A percentile compares a stretch with the other conserved stretches of the same genome.
phyloP scores from a whole-genome alignment of 2,329 filamentous ascomycete species.

The Sordariomycetes sp. region DNA sequence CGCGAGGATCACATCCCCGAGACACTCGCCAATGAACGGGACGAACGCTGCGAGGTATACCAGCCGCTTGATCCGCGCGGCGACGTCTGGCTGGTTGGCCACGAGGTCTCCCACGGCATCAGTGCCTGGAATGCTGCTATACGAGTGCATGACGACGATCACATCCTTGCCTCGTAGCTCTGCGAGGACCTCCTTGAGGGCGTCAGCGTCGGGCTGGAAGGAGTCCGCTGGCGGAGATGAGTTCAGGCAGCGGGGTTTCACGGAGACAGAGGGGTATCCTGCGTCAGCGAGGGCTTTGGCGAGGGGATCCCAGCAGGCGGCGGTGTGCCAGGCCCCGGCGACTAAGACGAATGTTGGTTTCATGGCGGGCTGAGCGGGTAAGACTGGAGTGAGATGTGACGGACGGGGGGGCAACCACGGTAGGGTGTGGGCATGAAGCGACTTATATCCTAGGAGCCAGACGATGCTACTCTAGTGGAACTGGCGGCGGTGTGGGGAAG shows the following conservation, averaged over 20 bases:
- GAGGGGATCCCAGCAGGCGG: slow-evolving; percentile 3
- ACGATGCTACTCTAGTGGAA: too few relatives aligned
- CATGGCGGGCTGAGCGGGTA: background rate
- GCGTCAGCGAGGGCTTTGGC: slow-evolving; percentile 1
- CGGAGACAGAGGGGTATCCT: slow-evolving; percentile 5
- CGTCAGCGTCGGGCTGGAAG: slow-evolving; percentile 1
- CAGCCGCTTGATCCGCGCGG: background rate
- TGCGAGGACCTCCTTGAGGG: background rate
- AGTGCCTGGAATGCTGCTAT: slow-evolving; percentile 10
- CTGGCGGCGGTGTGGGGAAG: too few relatives aligned
- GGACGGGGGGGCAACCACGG: too few relatives aligned
- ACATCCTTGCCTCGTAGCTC: slow-evolving; percentile 10
- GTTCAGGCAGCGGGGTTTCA: background rate
- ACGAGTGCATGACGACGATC: slow-evolving; percentile 13
- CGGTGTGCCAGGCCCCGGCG: slow-evolving; percentile 12
- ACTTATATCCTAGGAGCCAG: too few relatives aligned
- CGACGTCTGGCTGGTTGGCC: background rate
- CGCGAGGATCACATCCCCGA: background rate
- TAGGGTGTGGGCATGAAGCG: too few relatives aligned
- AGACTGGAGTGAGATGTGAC: too few relatives aligned
- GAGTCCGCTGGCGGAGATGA: background rate
- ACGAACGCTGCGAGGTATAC: background rate
- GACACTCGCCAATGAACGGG: background rate
- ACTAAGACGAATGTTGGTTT: slow-evolving; percentile 10
- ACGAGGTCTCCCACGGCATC: slow-evolving; percentile 5